Percentiles rank a stretch among this genome's conserved stretches.
These are phyloP conservation scores for Kalanchoe fedtschenkoi DNA, from an alignment of 164 flowering plant genomes.

Conservation along the genomic window DNA sequence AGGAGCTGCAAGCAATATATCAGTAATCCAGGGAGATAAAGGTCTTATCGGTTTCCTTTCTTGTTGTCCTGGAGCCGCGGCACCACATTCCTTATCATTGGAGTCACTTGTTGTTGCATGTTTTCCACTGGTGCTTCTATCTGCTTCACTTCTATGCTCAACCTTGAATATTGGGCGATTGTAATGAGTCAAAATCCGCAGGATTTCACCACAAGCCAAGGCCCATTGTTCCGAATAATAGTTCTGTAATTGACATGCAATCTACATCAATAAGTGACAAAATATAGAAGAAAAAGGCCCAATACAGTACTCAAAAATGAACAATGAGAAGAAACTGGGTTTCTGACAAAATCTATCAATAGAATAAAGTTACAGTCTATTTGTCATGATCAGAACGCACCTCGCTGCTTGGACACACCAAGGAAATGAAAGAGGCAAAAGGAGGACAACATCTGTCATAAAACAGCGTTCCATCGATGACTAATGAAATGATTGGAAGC, in stretches of 20 bases:
- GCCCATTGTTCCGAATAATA: slow-evolving; percentile 97
- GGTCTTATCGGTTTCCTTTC: slow-evolving; percentile 85
- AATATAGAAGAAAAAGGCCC: neutral
- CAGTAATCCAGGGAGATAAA: slow-evolving; percentile 93
- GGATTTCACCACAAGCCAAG: slow-evolving; percentile 89
- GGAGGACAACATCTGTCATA: slow-evolving; percentile 63
- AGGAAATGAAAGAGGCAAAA: slow-evolving; percentile 83
- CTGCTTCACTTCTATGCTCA: slow-evolving; percentile 46
- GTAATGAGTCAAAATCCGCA: slow-evolving; percentile 81
- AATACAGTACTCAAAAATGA: neutral
- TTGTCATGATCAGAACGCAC: slow-evolving; percentile 23
- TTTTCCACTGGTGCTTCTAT: slow-evolving; percentile 49
- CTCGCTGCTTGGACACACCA: slow-evolving; percentile 78
- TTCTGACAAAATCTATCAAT: neutral
- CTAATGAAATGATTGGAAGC: slow-evolving; percentile 83
- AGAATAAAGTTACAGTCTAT: neutral
- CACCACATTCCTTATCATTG: slow-evolving; percentile 19
- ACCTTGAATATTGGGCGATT: slow-evolving; percentile 82
- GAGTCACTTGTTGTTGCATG: slow-evolving; percentile 54
- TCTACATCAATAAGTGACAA: neutral
- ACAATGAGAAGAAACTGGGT: neutral
- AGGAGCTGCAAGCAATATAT: slow-evolving; percentile 92
- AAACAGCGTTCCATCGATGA: slow-evolving; percentile 76
- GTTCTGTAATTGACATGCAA: slow-evolving; percentile 29
- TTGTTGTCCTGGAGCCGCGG: slow-evolving; percentile 24